These are phyloP conservation scores for Dillenia turbinata DNA, from an alignment of 164 flowering plant genomes.

Conservation along the genomic window DNA sequence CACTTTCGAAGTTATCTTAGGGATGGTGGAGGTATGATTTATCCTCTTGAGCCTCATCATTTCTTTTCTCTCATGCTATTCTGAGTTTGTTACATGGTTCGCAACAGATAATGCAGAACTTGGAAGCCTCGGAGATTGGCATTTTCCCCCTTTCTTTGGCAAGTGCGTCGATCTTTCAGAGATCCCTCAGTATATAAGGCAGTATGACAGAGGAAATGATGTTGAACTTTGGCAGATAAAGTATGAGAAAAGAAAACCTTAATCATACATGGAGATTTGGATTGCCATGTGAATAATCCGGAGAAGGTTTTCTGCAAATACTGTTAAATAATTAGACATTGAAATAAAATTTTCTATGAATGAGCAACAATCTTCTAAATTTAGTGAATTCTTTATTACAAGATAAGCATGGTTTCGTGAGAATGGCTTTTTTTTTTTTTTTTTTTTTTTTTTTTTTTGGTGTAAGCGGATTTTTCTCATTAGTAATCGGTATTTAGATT, in stretches of 20 bases:
- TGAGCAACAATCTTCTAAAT: no score
- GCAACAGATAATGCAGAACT: constrained; percentile 32
- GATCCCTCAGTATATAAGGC: constrained; percentile 63
- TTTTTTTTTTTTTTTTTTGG: no score
- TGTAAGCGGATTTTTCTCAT: no score
- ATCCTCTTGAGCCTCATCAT: not conserved
- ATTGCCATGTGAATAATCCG: not conserved
- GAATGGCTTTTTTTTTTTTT: no score
- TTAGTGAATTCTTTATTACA: no score
- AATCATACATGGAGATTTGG: not conserved
- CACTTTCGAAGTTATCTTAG: constrained; percentile 53
- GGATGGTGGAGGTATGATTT: constrained; percentile 37
- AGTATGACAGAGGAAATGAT: constrained; percentile 71
- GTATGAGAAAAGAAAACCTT: constrained; percentile 16
- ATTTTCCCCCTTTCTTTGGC: constrained; percentile 42
- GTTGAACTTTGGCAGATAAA: constrained; percentile 82
- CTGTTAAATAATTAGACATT: not conserved
- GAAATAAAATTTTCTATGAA: not conserved
- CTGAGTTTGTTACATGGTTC: constrained; percentile 3
- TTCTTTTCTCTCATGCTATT: not conserved
- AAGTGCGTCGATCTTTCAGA: constrained; percentile 42
- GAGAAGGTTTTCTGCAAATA: not conserved
- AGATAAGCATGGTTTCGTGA: no score
- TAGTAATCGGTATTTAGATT: no score
- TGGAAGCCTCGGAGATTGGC: constrained; percentile 12